These are phyloP conservation scores for Phalaenopsis hybrid DNA, from an alignment of 116 monocot species.

Conservation along the genomic window DNA sequence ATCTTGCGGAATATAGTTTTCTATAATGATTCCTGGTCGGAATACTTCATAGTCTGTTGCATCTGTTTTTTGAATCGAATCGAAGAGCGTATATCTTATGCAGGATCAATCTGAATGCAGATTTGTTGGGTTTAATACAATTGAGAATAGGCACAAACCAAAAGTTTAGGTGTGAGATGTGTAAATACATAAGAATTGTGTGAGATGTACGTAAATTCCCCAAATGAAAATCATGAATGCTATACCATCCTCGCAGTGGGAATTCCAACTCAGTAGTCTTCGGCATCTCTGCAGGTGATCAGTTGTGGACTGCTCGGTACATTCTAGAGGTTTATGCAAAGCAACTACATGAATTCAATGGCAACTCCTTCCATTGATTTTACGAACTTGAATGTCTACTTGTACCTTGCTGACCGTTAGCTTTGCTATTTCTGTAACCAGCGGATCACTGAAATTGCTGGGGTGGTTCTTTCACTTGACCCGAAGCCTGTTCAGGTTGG, in stretches of 20 bases:
- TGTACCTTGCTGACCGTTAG: too few relatives aligned
- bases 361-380: not conserved
- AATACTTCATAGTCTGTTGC: too few relatives aligned
- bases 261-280: conserved; percentile 73
- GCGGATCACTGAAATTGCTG: conserved; percentile 87
- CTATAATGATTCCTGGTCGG: too few relatives aligned
- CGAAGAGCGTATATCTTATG: not conserved
- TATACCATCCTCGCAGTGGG: conserved; percentile 39
- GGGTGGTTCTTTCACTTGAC: conserved; percentile 75
- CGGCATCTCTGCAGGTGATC: conserved; percentile 68
- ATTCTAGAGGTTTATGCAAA: conserved; percentile 60
- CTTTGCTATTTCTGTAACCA: conserved; percentile 16
- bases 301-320: conserved; percentile 76
- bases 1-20: too few relatives aligned
- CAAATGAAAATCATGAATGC: not conserved
- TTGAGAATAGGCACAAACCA: conserved; percentile 56
- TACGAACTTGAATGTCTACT: not conserved
- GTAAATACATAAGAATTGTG: too few relatives aligned
- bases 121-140: conserved; percentile 41
- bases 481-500: conserved; percentile 70
- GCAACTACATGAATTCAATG: not conserved
- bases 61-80: too few relatives aligned
- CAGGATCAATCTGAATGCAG: conserved; percentile 79
- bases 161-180: too few relatives aligned
- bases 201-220: too few relatives aligned